Percentiles rank a stretch among this genome's conserved stretches.
Conservation (phyloP, 2,329 filamentous ascomycete species). For the Salinomyces thailandicus region DNA sequence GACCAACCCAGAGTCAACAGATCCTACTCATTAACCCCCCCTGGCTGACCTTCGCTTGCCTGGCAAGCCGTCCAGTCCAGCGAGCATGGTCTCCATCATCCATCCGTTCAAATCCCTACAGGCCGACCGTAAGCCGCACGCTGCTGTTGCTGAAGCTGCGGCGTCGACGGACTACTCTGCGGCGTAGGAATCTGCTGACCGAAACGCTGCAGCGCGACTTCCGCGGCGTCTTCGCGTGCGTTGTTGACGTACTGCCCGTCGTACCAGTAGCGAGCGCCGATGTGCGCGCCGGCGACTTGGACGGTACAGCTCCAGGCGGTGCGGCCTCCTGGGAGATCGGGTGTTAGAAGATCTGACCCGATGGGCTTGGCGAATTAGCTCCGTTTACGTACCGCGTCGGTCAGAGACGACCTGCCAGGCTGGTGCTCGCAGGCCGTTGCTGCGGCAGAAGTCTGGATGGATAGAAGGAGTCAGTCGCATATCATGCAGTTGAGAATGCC, state of each 20-base stretch:
- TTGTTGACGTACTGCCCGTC: slow-evolving; percentile 81
- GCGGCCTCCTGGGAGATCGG: slow-evolving; percentile 60
- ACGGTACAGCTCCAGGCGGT: slow-evolving; percentile 85
- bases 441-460: slow-evolving; percentile 20
- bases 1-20: too few relatives aligned
- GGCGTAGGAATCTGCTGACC: slow-evolving; percentile 21
- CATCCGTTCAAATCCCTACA: slow-evolving; percentile 1
- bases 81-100: too few relatives aligned
- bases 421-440: slow-evolving; percentile 15
- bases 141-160: slow-evolving; percentile 18
- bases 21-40: too few relatives aligned
- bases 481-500: slow-evolving; percentile 4
- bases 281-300: slow-evolving; percentile 53
- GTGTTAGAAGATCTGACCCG: too few relatives aligned
- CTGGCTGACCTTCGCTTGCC: too few relatives aligned
- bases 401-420: slow-evolving; percentile 62
- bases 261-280: slow-evolving; percentile 80
- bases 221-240: slow-evolving; percentile 82
- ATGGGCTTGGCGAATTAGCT: background rate
- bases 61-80: too few relatives aligned
- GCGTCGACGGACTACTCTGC: slow-evolving; percentile 10
- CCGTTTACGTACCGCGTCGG: slow-evolving; percentile 52
- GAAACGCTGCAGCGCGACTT: slow-evolving; percentile 59
- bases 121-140: background rate
- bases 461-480: too few relatives aligned